These are phyloP conservation scores for Wickerhamiella kurtzmanii DNA, from an alignment of 805 yeast genomes.

Conservation along the genomic window DNA sequence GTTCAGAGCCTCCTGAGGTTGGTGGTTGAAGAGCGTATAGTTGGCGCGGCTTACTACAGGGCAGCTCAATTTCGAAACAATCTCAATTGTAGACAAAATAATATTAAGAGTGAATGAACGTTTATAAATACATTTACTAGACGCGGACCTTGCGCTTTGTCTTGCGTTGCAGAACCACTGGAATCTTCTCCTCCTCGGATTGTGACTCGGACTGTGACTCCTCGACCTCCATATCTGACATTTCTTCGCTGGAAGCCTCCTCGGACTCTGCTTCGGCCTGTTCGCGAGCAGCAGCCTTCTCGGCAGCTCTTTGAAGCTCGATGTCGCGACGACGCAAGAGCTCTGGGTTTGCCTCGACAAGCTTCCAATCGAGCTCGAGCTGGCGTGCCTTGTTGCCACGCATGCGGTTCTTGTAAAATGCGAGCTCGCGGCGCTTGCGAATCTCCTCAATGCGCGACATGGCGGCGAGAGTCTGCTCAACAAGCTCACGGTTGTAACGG, in stretches of 20 bases:
- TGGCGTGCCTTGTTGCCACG: slow-evolving; percentile 86
- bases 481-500: slow-evolving; percentile 92
- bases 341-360: slow-evolving; percentile 81
- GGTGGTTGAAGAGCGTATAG: no score
- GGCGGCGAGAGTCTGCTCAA: slow-evolving; percentile 83
- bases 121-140: slow-evolving; percentile 5
- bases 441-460: slow-evolving; percentile 95
- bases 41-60: no score
- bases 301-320: slow-evolving; percentile 65
- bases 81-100: neutral
- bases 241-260: slow-evolving; percentile 23
- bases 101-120: no score
- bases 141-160: slow-evolving; percentile 32
- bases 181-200: slow-evolving; percentile 34
- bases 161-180: slow-evolving; percentile 53
- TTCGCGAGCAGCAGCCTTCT: slow-evolving; percentile 37
- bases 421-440: slow-evolving; percentile 90
- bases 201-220: slow-evolving; percentile 17
- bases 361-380: slow-evolving; percentile 70
- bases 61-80: no score
- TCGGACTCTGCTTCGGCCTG: slow-evolving; percentile 34
- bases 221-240: slow-evolving; percentile 34
- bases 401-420: slow-evolving; percentile 99
- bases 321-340: slow-evolving; percentile 86
- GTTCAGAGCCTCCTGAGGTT: no score